phyloP scores from a whole-genome alignment of 768 basidiomycete genomes.

The Clitopilus passeckerianus region DNA sequence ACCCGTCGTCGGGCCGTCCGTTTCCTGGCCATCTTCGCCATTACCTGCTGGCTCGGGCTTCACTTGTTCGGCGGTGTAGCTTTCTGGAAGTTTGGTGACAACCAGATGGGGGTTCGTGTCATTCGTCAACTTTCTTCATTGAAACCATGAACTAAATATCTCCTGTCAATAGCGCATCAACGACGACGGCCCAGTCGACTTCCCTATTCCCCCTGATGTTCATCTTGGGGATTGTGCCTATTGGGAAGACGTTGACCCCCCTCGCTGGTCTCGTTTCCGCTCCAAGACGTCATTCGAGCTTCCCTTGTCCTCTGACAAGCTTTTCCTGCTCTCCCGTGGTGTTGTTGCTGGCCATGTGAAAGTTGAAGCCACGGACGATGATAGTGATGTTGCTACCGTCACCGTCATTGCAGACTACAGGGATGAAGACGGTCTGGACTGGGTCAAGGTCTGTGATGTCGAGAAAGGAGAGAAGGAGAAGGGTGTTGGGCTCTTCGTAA shows the following conservation, averaged over 20 bases:
- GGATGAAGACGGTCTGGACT: constrained; percentile 13
- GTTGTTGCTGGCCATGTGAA: constrained; percentile 17
- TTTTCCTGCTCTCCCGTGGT: constrained; percentile 26
- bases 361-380: constrained; percentile 16
- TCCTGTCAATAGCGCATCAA: neutral
- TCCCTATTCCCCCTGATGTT: constrained; percentile 14
- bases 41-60: neutral
- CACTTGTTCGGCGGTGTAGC: neutral
- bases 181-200: neutral
- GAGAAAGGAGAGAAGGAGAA: constrained; percentile 16
- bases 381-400: constrained; percentile 16
- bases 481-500: constrained; percentile 32
- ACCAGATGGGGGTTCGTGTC: neutral
- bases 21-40: neutral
- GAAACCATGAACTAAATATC: neutral
- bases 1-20: neutral
- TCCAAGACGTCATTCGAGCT: constrained; percentile 15
- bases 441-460: constrained; percentile 21
- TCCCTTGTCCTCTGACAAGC: constrained; percentile 18
- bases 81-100: neutral
- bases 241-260: constrained; percentile 5
- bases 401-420: constrained; percentile 18
- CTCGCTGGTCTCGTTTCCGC: neutral
- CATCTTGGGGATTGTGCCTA: constrained; percentile 11
- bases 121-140: neutral